Evolutionary conservation across 768 basidiomycete species (phyloP).

Genomic region (Pisolithus sp.): DNA sequence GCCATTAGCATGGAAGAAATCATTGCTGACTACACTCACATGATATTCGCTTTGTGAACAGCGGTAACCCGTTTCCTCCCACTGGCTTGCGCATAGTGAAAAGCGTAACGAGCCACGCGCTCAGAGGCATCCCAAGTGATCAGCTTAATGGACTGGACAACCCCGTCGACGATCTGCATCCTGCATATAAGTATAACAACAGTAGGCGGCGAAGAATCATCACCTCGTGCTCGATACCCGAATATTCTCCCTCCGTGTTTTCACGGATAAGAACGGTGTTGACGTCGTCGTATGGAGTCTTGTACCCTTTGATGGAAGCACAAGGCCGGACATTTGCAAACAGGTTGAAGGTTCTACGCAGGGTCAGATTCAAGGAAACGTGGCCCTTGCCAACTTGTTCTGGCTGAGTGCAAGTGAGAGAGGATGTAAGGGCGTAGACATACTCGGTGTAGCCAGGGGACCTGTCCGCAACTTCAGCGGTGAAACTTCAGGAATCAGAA

Average conservation of each 20-base stretch:
- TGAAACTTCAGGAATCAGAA: not conserved
- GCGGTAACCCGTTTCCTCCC: conserved; percentile 92
- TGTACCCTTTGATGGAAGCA: conserved; percentile 91
- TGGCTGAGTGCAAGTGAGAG: conserved; percentile 9
- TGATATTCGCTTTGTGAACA: conserved; percentile 99
- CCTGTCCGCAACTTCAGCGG: conserved; percentile 39
- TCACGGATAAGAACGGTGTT: conserved; percentile 98
- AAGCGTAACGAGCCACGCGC: conserved; percentile 96
- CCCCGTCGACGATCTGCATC: conserved; percentile 85
- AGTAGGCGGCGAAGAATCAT: conserved; percentile 7
- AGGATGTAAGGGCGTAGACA: conserved; percentile 27
- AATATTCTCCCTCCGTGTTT: conserved; percentile 99
- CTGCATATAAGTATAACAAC: conserved; percentile 9
- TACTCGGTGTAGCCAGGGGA: conserved; percentile 95
- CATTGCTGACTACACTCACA: conserved; percentile 45
- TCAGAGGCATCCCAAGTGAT: conserved; percentile 99
- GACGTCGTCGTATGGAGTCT: conserved; percentile 97
- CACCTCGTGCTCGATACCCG: conserved; percentile 98
- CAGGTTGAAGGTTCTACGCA: conserved; percentile 94
- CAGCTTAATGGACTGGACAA: conserved; percentile 98
- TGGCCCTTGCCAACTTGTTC: conserved; percentile 94
- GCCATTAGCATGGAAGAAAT: conserved; percentile 10
- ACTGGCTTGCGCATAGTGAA: conserved; percentile 89
- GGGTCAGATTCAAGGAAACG: conserved; percentile 94
- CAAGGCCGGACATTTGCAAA: conserved; percentile 99